phyloP scores from a whole-genome alignment of 1,284 basidiomycete species.

The Meira miltonrushii region DNA sequence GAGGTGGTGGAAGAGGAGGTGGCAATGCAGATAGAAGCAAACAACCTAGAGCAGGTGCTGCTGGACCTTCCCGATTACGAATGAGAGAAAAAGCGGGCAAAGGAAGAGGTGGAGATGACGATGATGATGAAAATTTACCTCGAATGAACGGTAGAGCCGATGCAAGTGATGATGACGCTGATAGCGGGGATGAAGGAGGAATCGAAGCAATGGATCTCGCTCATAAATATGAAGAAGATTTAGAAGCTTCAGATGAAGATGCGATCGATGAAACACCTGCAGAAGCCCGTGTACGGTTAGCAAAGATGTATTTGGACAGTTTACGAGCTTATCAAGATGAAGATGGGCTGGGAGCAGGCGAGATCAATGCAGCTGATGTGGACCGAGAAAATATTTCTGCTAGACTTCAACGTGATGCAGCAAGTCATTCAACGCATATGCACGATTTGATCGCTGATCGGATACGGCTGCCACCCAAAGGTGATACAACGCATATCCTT shows the following conservation, averaged over 20 bases:
- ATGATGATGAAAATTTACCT: not conserved
- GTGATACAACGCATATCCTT: slow-evolving; percentile 14
- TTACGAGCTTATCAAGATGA: slow-evolving; percentile 53
- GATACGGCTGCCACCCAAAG: slow-evolving; percentile 34
- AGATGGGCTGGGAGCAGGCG: slow-evolving; percentile 45
- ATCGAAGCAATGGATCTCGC: slow-evolving; percentile 42
- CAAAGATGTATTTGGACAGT: slow-evolving; percentile 80
- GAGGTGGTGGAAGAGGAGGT: not conserved
- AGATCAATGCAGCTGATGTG: slow-evolving; percentile 87
- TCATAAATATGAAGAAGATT: slow-evolving; percentile 26
- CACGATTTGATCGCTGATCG: slow-evolving; percentile 63
- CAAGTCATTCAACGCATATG: slow-evolving; percentile 58
- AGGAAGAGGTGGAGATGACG: slow-evolving; percentile 10
- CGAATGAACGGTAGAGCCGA: not conserved
- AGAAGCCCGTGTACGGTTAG: slow-evolving; percentile 82
- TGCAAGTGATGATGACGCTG: slow-evolving; percentile 14
- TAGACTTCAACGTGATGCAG: slow-evolving; percentile 62
- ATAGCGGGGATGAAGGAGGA: slow-evolving; percentile 20
- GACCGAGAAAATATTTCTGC: slow-evolving; percentile 87
- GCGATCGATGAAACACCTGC: slow-evolving; percentile 69
- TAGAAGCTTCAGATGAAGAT: slow-evolving; percentile 29
- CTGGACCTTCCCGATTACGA: slow-evolving; percentile 4
- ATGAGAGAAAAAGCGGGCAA: slow-evolving; percentile 3
- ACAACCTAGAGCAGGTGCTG: not conserved
- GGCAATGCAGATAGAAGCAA: not conserved